These are phyloP conservation scores for Arachis stenosperma DNA, from an alignment of 306 rosid species.

Conservation along the genomic window DNA sequence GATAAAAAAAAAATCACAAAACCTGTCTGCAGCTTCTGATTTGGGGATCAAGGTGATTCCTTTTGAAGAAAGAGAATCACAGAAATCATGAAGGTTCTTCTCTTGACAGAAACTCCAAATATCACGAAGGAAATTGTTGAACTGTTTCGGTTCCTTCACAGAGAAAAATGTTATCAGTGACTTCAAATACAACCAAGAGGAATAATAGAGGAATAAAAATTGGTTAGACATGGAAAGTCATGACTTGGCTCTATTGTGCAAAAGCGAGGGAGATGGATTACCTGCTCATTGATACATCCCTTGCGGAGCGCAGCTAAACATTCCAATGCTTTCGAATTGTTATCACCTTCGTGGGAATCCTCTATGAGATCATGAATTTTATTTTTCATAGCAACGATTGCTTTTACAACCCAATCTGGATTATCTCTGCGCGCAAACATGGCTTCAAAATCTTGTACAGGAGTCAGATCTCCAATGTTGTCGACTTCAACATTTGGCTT, in stretches of 20 bases:
- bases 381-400: constrained; percentile 65
- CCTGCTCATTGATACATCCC: constrained; percentile 87
- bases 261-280: constrained; percentile 36
- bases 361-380: constrained; percentile 67
- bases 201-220: constrained; percentile 17
- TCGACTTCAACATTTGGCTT: constrained; percentile 54
- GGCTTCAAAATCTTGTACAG: constrained; percentile 84
- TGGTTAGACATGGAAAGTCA: not conserved
- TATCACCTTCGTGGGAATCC: constrained; percentile 74
- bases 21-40: constrained; percentile 88
- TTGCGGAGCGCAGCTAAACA: constrained; percentile 76
- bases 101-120: constrained; percentile 66
- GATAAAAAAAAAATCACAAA: constrained; percentile 1
- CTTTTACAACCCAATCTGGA: constrained; percentile 76
- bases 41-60: constrained; percentile 70
- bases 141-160: constrained; percentile 83
- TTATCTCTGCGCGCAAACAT: constrained; percentile 73
- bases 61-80: constrained; percentile 64
- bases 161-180: constrained; percentile 9
- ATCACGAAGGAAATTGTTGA: constrained; percentile 70
- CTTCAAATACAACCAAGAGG: constrained; percentile 27
- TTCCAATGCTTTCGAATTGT: constrained; percentile 63
- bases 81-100: constrained; percentile 57
- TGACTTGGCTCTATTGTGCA: not conserved
- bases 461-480: constrained; percentile 66